These are phyloP conservation scores for Citrullus amarus DNA, from an alignment of 306 rosid species.

Conservation along the genomic window DNA sequence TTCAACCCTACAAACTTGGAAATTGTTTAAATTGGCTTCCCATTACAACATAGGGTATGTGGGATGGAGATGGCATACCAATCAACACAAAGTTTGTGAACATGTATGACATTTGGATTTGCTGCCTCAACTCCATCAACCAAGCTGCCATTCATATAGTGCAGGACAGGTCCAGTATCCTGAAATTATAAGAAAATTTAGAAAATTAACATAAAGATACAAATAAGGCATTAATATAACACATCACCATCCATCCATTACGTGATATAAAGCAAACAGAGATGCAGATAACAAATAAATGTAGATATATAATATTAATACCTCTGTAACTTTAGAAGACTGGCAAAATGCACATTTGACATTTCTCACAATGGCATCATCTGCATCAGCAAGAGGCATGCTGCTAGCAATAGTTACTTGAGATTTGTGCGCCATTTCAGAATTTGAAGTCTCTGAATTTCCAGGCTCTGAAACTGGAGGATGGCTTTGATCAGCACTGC, in stretches of 20 bases:
- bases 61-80: conserved; percentile 40
- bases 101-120: conserved; percentile 52
- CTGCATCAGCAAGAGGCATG: conserved; percentile 7
- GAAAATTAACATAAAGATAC: not conserved
- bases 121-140: conserved; percentile 47
- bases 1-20: not conserved
- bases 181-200: conserved; percentile 17
- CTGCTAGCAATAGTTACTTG: conserved; percentile 14
- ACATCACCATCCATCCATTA: not conserved
- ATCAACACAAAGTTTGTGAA: conserved; percentile 60
- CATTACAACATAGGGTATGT: not conserved
- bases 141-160: conserved; percentile 45
- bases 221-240: not conserved
- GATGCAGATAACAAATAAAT: not conserved
- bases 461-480: conserved; percentile 16
- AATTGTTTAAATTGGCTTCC: not conserved
- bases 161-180: conserved; percentile 72
- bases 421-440: conserved; percentile 12
- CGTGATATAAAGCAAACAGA: not conserved
- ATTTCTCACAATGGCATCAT: conserved; percentile 12
- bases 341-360: conserved; percentile 75
- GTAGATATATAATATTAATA: conserved; percentile 26
- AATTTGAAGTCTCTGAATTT: conserved; percentile 10
- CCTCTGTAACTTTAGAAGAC: conserved; percentile 58
- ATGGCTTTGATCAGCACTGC: conserved; percentile 9